Conservation (phyloP, 1,284 basidiomycete genomes). For the Hymenochaete sp. region DNA sequence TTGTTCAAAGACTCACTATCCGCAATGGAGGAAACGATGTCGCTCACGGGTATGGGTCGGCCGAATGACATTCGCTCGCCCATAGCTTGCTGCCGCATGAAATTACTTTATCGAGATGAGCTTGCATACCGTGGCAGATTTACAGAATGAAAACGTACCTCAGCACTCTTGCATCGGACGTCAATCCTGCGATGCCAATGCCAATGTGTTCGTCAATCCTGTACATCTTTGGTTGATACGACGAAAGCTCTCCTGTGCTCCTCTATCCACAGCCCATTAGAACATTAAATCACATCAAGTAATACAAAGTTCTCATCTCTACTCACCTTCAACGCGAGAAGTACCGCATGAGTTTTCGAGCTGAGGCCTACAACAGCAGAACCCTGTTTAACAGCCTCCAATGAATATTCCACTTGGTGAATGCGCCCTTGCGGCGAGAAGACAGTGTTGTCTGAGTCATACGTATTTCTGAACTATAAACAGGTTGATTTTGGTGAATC, state of each 20-base stretch:
- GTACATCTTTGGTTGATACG: conserved; percentile 99
- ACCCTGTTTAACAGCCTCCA: conserved; percentile 99
- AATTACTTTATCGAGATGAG: conserved; percentile 58
- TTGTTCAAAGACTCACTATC: conserved; percentile 60
- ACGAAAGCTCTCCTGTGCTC: conserved; percentile 96
- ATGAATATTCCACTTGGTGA: conserved; percentile 97
- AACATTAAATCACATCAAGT: conserved; percentile 9
- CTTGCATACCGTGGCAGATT: background rate
- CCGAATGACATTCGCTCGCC: conserved; percentile 91
- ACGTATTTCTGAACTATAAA: conserved; percentile 82
- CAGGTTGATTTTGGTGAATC: background rate
- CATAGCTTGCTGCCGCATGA: conserved; percentile 99
- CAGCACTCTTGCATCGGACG: conserved; percentile 94
- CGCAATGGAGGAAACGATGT: conserved; percentile 88
- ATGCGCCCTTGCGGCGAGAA: conserved; percentile 89
- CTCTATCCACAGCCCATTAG: conserved; percentile 44
- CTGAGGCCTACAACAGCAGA: conserved; percentile 95
- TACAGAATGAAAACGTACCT: conserved; percentile 45
- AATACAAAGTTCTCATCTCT: conserved; percentile 9
- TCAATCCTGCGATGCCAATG: conserved; percentile 96
- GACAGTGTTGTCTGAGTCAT: conserved; percentile 94
- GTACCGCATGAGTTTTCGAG: conserved; percentile 90
- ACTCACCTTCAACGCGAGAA: conserved; percentile 84
- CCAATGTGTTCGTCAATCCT: conserved; percentile 99
- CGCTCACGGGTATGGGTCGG: conserved; percentile 88